A percentile compares a stretch with the other conserved stretches of the same genome.
phyloP scores from a whole-genome alignment of 2,329 filamentous ascomycete genomes.

The Colletotrichum nymphaeae region DNA sequence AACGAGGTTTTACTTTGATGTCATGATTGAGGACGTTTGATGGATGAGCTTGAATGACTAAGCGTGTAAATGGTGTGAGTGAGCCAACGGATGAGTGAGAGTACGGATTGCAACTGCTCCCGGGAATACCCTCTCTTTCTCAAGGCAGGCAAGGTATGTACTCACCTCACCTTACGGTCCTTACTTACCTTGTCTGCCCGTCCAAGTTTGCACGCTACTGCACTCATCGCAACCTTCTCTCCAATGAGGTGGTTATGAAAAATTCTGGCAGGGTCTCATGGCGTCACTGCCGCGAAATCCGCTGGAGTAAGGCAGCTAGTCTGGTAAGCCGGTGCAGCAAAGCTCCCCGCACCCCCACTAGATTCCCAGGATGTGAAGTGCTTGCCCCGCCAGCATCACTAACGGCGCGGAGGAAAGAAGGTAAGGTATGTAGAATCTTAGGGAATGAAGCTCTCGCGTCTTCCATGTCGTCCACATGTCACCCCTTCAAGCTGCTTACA shows the following conservation, averaged over 20 bases:
- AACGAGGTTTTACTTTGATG: background rate
- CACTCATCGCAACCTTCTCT: background rate
- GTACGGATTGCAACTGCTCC: background rate
- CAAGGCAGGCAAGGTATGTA: background rate
- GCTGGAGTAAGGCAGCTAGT: background rate
- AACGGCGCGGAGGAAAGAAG: background rate
- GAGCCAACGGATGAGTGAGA: background rate
- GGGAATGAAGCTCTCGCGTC: conserved; percentile 3
- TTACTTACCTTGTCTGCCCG: too few relatives aligned
- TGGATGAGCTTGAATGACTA: background rate
- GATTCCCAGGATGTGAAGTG: background rate
- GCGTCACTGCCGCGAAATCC: background rate
- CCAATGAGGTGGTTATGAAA: background rate
- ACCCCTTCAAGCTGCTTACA: background rate
- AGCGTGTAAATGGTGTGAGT: background rate
- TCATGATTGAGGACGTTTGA: background rate
- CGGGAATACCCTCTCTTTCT: conserved; percentile 14
- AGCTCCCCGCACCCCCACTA: background rate
- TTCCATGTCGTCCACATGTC: background rate
- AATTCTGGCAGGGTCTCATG: background rate
- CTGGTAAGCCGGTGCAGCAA: background rate
- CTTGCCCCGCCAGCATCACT: background rate
- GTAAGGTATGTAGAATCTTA: background rate
- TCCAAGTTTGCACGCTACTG: too few relatives aligned
- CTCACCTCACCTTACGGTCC: too few relatives aligned